Evolutionary conservation across 768 basidiomycete species (phyloP), one percentile per base, ranked within the genome.

Genomic region (Collybia nuda): DNA sequence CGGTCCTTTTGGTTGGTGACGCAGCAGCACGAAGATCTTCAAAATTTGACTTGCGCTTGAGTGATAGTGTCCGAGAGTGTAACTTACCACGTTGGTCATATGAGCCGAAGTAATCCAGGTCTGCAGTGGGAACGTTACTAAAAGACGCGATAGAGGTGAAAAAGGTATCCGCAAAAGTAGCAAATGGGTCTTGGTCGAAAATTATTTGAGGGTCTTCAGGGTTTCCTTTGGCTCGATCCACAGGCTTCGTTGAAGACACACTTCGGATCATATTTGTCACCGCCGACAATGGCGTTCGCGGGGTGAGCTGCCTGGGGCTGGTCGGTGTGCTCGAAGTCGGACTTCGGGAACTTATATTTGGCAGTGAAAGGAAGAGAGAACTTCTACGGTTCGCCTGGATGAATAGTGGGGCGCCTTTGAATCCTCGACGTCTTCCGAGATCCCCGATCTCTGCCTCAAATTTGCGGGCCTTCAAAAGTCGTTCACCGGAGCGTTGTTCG

Each of bases 381-480:
- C 53, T 45, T 11, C 55, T 61, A 48, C 58, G 29, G 23, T 32
- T 23, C 50, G 53, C 37, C 38, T 52, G 49, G 0, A 56, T 56
- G 38, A 59, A 58, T 9, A 66, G 47, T 15, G 66, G 61, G 14
- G 66, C 60, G 21, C 67, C 67, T 47, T 64, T 67, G 53, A 69
- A 66, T 12, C 67, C 67, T 40, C 67, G 57, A 11, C 67, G 61
- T 55, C 59, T 58, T 6, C 63, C 67, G 9, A 68, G 62, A 19
- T 56, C 59, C 4, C 60, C 63, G 9, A 62, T 61, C 29, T 55
- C 50, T 2, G 45, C 26, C 26, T 54, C 29, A 21, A 48, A 44
- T 24, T 37, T 21, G 40, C 51, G 36, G 17, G 29, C n/a, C 24
- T 23, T 2, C 5, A 29, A 39, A 24, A 21, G 29, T 35, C 14